Evolutionary conservation across 1,139 yeast genomes (phyloP).

Genomic region (Taphrina populina): DNA sequence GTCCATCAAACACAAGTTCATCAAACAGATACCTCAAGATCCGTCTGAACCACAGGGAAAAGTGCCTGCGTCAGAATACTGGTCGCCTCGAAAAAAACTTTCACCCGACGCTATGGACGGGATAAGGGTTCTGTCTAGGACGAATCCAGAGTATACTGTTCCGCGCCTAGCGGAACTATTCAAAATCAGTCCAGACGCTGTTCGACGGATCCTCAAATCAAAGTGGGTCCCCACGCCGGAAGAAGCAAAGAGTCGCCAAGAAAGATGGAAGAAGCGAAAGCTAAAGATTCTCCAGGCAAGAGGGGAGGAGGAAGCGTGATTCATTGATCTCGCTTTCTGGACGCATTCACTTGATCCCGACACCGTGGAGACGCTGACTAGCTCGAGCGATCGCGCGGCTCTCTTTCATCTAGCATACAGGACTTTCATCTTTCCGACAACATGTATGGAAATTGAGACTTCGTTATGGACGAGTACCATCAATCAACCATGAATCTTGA

Average conservation of each 20-base stretch:
- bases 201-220: slow-evolving; percentile 73
- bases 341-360: no score
- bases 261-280: slow-evolving; percentile 56
- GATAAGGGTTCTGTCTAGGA: slow-evolving; percentile 52
- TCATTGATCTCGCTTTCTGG: no score
- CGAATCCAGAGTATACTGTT: slow-evolving; percentile 60
- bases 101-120: slow-evolving; percentile 71
- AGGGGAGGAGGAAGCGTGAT: no score
- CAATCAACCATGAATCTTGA: no score
- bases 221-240: slow-evolving; percentile 67
- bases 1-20: slow-evolving; percentile 8
- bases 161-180: slow-evolving; percentile 64
- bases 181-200: slow-evolving; percentile 75
- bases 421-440: no score
- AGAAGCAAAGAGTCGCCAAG: slow-evolving; percentile 51
- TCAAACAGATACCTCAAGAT: background rate
- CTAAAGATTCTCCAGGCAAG: slow-evolving; percentile 40
- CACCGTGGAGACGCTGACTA: no score
- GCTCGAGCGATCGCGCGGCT: no score
- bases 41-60: background rate
- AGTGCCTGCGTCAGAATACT: slow-evolving; percentile 45
- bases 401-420: no score
- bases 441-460: no score
- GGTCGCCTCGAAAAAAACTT: slow-evolving; percentile 71
- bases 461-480: no score